Base-by-base conservation (phyloP, 139 green algal species). In the Chlorella ohadii region DNA sequence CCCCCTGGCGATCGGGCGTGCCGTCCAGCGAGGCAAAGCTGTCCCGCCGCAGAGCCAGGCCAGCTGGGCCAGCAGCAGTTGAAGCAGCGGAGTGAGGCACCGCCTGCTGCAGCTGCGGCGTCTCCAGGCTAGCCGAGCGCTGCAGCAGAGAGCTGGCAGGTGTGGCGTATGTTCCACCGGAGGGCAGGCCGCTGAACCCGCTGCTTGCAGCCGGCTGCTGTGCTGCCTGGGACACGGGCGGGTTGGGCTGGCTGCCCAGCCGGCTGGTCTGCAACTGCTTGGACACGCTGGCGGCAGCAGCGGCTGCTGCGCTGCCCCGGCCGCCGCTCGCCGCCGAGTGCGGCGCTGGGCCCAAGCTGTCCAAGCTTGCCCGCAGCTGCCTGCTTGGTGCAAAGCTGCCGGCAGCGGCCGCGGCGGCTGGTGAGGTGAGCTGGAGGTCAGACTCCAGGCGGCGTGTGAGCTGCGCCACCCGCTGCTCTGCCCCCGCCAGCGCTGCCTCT, bases 401-500 rank as follows among this genome's bases (percentile, higher is more conserved):
- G 36, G 61, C 57, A 73, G 78, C 57, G 41, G 76, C 57, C 20
- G 78, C 20, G 17, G 36, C 39, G 2, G 61, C 6, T 25, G 66
- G 31, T 33, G 79, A 28, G 1, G 36, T 25, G 3, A 73, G 68
- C 36, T 63, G 27, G 17, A 85, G 68, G 38, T 85, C 80, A 19
- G 56, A 31, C 28, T 85, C 80, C 68, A 87, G 64, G 12, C 83
- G 74, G 2, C 70, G 83, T 2, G 72, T 87, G 28, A 87, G 78
- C 47, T 72, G 55, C 5, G 63, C 75, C 57, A 84, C 74, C 22
- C 59, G 72, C 68, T 82, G 72, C 72, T 87, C 83, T 1, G 83
- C 75, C 12, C 17, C 38, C 17, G 20, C 34, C 57, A 87, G 68
- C 15, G 75, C 75, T 19, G 67, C 74, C 75, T 80, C 68, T 16